Base-by-base conservation (phyloP, 495 filamentous ascomycete genomes). In the Trichoderma parareesei region DNA sequence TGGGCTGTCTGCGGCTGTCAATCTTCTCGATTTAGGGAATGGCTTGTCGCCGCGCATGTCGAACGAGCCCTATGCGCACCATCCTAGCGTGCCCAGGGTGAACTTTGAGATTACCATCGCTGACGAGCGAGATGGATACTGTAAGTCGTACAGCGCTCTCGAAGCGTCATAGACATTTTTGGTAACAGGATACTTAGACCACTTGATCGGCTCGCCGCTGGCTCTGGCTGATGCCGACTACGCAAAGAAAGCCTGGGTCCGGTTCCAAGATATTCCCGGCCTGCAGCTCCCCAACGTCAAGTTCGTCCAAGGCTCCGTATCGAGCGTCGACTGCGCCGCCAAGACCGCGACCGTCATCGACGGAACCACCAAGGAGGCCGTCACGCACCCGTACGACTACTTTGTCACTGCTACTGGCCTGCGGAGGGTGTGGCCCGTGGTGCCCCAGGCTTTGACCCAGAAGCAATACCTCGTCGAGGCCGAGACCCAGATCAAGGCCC, bases 111-210 rank as follows among this genome's bases (percentile, higher is more conserved):
- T 89, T 59, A 89, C 86, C 10, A 77, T 91, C 9, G 82, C 89
- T 5, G 87, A 91, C 68, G 85, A 89, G 65, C 76, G 85, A 33
- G 88, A 91, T 78, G 88, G 88, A 37, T 89, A 82, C 71, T 89
- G 87, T 89, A 69, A 73, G 75, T 68, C 48, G 41, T 40, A 27
- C 27, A 27, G 27, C 27, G 27, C 27, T 27, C 27, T 27, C 27
- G 2, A 27, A 27, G 27, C 27, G 27, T 27, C 27, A 27, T 27
- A 27, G 27, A 27, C 27, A 27, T 27, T 0, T 27, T 27, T 27
- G 27, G 27, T 41, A 41, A 41, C 11, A 41, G 6, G 11, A 11
- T 1, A 41, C 27, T 27, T 40, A 80, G 79, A 76, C 70, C 88
- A 91, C 69, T 68, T 85, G 27, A 88, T 91, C 68, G 88, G 87